Percentiles rank a stretch among this genome's conserved stretches.
phyloP scores from a whole-genome alignment of 371 early-diverging fungal genomes.

The Parasitella parasitica region DNA sequence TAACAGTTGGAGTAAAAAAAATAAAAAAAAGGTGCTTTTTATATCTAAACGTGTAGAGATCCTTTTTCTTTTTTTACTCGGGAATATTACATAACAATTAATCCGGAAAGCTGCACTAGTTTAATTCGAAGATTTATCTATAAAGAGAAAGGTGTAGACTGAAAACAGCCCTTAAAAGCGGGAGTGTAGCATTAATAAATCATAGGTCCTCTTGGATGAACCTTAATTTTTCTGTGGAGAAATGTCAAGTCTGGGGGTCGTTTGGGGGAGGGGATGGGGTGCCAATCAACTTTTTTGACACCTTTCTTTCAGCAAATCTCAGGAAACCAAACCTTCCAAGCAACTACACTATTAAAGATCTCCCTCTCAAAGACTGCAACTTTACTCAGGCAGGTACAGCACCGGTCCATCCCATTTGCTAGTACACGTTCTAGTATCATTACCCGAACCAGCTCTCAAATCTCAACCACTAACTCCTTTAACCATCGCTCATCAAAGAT shows the following conservation, averaged over 20 bases:
- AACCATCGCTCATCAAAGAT: no score
- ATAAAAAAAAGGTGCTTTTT: not conserved
- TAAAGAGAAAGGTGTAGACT: not conserved
- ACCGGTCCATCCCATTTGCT: no score
- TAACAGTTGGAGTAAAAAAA: constrained; percentile 30
- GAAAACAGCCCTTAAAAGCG: not conserved
- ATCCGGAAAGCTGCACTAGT: not conserved
- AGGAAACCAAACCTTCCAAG: no score
- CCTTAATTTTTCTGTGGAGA: not conserved
- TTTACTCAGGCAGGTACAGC: no score
- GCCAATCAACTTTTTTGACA: no score
- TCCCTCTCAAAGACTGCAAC: no score
- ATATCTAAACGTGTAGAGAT: not conserved
- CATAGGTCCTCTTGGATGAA: not conserved
- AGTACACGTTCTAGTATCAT: no score
- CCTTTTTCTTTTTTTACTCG: not conserved
- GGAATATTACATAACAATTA: constrained; percentile 8
- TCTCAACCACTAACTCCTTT: no score
- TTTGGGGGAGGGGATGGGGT: no score
- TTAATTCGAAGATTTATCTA: constrained; percentile 4
- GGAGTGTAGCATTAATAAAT: not conserved
- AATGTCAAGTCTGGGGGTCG: not conserved
- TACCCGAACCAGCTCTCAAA: no score
- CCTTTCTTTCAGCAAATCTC: no score
- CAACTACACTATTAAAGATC: no score